Base-by-base conservation (phyloP, 768 basidiomycete species). In the Psilocybe azurescens region DNA sequence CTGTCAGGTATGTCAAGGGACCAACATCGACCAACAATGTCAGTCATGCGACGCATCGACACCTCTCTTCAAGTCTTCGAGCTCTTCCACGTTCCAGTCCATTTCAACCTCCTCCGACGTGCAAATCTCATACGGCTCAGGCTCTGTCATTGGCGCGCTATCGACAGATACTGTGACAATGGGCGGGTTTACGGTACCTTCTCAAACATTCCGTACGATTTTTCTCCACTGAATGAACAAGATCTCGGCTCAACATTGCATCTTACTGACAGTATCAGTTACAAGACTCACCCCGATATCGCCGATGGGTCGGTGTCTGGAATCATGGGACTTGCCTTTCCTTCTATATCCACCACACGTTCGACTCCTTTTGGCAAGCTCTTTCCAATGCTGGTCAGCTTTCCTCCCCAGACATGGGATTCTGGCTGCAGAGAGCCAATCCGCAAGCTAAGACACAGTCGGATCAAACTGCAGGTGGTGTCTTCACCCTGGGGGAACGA, bases 271-370 rank as follows among this genome's bases (percentile, higher is more conserved):
- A 93, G 90, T 93, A 32, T 74, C 85, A 18, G 93, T 87, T n/a
- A 72, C 82, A 38, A 50, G 69, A 1, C 79, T 89, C 14, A 78
- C 1, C 33, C 49, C 0, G 72, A 72, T 3, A 74, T 93, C 1
- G 74, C 91, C 28, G 71, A 73, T 28, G 82, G 83, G 41, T n/a
- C 11, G 41, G 76, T 87, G 0, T 86, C 89, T 0, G 92, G 92
- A 18, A 87, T 94, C 67, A 79, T 94, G 80, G 92, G 92, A 14
- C 83, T 94, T 41, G 92, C 87, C 0, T 94, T 90, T 67, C 41
- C 76, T n/a, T 61, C 80, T 16, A 81, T 94, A 48, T 83, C 91
- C 0, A 75, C 78, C 10, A 89, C 90, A 13, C 62, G 71, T 1
- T 70, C 85, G 0, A 74, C 72, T 0, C 92, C 92, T 0, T 90